Evolutionary conservation across 2,329 filamentous ascomycete species (phyloP), one percentile per base, ranked within the genome.

Genomic region (Aspergillus oerlinghausenensis): DNA sequence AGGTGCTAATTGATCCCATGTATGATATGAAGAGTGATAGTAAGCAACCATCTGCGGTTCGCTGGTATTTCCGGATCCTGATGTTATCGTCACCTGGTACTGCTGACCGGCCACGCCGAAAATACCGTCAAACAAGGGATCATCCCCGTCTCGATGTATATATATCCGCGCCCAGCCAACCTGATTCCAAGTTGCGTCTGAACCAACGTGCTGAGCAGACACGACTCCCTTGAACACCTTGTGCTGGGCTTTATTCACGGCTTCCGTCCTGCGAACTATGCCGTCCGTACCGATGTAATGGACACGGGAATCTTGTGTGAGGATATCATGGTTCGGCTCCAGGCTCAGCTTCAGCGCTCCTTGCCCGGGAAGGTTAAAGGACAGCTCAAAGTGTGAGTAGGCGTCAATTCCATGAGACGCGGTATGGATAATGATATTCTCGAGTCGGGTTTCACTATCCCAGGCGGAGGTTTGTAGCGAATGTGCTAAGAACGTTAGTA

Each of bases 121-220:
- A 10, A 52, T 35, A 0, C 61, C 61, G 8, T 60, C 50, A 8
- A 63, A 58, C 3, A 63, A 47, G 1, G 59, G 61, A 6, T 28
- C 14, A 4, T 26, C 10, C 1, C 59, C 59, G 53, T 57, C 59
- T 1, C 29, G 47, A 10, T 60, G 3, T 4, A 63, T 21, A 35
- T 45, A 58, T 49, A 63, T 55, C 4, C 61, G 48, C 1, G 61
- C 51, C 57, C 61, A 58, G 2, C 61, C 61, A 17, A 48, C 55
- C 3, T 43, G 32, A 2, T 54, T 5, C 54, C 53, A 54, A 14
- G 32, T 35, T 4, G 8, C 4, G 3, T 40, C 23, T 19, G 43
- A 1, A 11, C 3, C 0, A 8, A 19, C 14, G 14, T 17, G 14
- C 32, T 26, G 25, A 11, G 35, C 6, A n/a, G 49, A 48, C 2